A percentile compares a stretch with the other conserved stretches of the same genome.
These are phyloP conservation scores for Penicillium sp. DNA, from an alignment of 2,329 filamentous ascomycete species.

Conservation along the genomic window DNA sequence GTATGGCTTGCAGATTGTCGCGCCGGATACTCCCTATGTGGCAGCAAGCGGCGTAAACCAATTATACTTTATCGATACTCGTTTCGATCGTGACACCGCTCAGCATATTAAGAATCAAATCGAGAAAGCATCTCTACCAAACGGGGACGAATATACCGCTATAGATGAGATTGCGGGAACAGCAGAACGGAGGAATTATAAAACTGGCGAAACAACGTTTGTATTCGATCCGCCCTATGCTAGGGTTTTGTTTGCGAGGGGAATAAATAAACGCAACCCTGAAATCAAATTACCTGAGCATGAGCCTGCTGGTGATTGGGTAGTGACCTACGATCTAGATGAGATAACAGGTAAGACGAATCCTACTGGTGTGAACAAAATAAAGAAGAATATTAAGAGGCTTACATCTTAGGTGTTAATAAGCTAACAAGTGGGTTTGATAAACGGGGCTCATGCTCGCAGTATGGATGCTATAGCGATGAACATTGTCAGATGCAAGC, in stretches of 20 bases:
- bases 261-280: constrained; percentile 10
- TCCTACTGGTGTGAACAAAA: too few species aligned
- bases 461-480: neutral
- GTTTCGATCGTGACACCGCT: constrained; percentile 8
- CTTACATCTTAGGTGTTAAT: neutral
- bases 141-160: constrained; percentile 4
- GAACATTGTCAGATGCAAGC: neutral
- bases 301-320: neutral
- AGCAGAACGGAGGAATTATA: constrained; percentile 6
- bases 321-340: neutral
- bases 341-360: neutral
- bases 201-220: constrained; percentile 14
- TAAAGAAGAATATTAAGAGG: too few species aligned
- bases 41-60: too few species aligned
- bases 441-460: neutral
- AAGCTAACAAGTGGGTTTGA: neutral
- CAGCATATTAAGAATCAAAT: constrained; percentile 13
- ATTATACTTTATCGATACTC: constrained; percentile 16
- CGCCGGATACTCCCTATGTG: too few species aligned
- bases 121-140: constrained; percentile 2
- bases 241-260: constrained; percentile 10
- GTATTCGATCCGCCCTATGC: constrained; percentile 12
- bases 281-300: constrained; percentile 9
- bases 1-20: too few species aligned
- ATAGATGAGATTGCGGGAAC: constrained; percentile 13